A percentile compares a stretch with the other conserved stretches of the same genome.
Conservation (phyloP, 2,329 filamentous ascomycete genomes). For the Sclerotinia glacialis region DNA sequence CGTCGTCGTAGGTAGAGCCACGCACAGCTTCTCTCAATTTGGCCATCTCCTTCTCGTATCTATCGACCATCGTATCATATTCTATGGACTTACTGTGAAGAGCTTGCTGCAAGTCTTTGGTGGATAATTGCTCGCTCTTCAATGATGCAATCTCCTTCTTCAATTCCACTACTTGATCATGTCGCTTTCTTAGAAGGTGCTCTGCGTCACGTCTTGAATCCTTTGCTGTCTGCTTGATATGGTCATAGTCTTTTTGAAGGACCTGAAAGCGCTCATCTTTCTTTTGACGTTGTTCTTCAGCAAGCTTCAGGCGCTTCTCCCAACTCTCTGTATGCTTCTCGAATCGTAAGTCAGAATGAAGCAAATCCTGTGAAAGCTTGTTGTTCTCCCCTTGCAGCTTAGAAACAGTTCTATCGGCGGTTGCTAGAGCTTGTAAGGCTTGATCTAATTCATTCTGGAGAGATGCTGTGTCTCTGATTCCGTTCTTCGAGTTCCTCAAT, state of each 20-base stretch:
- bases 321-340: slow-evolving; percentile 37
- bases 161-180: slow-evolving; percentile 55
- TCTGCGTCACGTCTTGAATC: slow-evolving; percentile 54
- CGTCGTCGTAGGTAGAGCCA: slow-evolving; percentile 6
- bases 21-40: slow-evolving; percentile 21
- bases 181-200: slow-evolving; percentile 54
- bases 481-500: slow-evolving; percentile 51
- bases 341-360: slow-evolving; percentile 34
- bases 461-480: slow-evolving; percentile 51
- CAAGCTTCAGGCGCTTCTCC: slow-evolving; percentile 44
- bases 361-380: slow-evolving; percentile 35
- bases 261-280: slow-evolving; percentile 49
- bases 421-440: slow-evolving; percentile 50
- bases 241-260: slow-evolving; percentile 52
- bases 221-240: slow-evolving; percentile 53
- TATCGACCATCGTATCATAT: slow-evolving; percentile 28
- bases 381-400: slow-evolving; percentile 38
- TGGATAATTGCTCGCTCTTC: slow-evolving; percentile 37
- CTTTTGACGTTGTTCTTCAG: slow-evolving; percentile 47
- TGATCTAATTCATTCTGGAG: slow-evolving; percentile 53
- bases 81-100: slow-evolving; percentile 28
- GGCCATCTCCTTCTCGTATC: slow-evolving; percentile 29
- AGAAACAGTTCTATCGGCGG: slow-evolving; percentile 42
- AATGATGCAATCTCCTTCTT: slow-evolving; percentile 52
- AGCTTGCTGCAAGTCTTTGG: slow-evolving; percentile 26